These are phyloP conservation scores for Acanthamoeba castellanii DNA, from an alignment of 208 protist species.

Conservation along the genomic window DNA sequence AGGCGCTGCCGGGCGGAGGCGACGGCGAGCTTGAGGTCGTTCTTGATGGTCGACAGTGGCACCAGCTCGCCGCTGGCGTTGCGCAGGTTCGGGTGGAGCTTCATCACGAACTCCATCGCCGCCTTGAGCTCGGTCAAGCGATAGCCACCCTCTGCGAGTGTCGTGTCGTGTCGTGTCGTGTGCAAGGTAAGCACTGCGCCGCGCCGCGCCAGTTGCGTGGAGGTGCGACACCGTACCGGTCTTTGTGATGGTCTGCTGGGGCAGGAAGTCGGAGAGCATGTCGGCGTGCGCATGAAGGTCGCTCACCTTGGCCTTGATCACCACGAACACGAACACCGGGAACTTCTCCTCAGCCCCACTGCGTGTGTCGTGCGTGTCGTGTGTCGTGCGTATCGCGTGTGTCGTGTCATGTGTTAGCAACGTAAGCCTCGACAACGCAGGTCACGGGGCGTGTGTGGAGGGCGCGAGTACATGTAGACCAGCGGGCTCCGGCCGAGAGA, in stretches of 20 bases:
- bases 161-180: background rate
- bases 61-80: constrained; percentile 34
- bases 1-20: background rate
- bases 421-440: too few species aligned
- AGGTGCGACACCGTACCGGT: background rate
- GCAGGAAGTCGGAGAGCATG: constrained; percentile 61
- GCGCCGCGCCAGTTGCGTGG: background rate
- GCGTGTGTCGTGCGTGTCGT: too few species aligned
- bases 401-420: background rate
- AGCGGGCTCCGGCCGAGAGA: background rate
- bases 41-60: constrained; percentile 54
- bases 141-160: constrained; percentile 50
- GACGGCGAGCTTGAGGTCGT: constrained; percentile 57
- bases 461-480: constrained; percentile 17
- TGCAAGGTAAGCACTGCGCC: background rate
- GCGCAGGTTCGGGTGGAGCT: constrained; percentile 51
- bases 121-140: constrained; percentile 57
- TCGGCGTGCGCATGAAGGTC: constrained; percentile 38
- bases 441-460: background rate
- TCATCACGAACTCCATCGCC: constrained; percentile 71
- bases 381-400: background rate
- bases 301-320: constrained; percentile 50
- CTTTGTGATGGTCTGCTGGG: constrained; percentile 65
- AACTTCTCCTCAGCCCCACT: constrained; percentile 68
- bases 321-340: constrained; percentile 66